Conservation (phyloP, 805 yeast species). For the Ogataea sp. region DNA sequence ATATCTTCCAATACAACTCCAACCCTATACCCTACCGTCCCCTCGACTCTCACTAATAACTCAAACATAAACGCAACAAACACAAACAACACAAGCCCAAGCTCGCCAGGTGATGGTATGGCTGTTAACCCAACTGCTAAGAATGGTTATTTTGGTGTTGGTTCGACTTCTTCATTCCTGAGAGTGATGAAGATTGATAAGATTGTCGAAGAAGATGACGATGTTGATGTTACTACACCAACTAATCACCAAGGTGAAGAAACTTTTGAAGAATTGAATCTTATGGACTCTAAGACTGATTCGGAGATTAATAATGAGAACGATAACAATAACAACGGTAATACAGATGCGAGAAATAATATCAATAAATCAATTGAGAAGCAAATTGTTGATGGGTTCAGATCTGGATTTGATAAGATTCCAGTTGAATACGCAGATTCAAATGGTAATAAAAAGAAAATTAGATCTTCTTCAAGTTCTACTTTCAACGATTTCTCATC, state of each 20-base stretch:
- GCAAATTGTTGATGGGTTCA: constrained; percentile 14
- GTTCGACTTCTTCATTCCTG: constrained; percentile 49
- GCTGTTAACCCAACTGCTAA: constrained; percentile 43
- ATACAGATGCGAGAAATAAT: constrained; percentile 1
- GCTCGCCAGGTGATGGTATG: constrained; percentile 46
- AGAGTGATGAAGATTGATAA: constrained; percentile 23
- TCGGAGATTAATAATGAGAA: background rate
- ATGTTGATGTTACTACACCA: too few species aligned
- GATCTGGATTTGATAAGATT: constrained; percentile 13
- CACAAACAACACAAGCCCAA: constrained; percentile 6
- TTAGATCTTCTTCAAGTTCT: background rate
- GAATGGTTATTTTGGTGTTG: constrained; percentile 59
- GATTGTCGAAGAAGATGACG: constrained; percentile 16
- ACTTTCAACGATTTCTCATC: background rate
- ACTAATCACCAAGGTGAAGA: constrained; percentile 7
- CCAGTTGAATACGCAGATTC: background rate
- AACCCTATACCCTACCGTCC: background rate
- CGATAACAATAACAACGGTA: background rate
- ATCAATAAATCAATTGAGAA: constrained; percentile 11
- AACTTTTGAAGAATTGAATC: constrained; percentile 10
- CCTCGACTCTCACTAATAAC: constrained; percentile 3
- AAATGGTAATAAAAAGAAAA: too few species aligned
- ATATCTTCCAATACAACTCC: background rate
- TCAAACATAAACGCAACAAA: background rate
- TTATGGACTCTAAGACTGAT: too few species aligned